Percentiles rank a stretch among this genome's conserved stretches.
phyloP scores from a whole-genome alignment of 768 basidiomycete genomes.

The Erythrobasidium yunnanense region DNA sequence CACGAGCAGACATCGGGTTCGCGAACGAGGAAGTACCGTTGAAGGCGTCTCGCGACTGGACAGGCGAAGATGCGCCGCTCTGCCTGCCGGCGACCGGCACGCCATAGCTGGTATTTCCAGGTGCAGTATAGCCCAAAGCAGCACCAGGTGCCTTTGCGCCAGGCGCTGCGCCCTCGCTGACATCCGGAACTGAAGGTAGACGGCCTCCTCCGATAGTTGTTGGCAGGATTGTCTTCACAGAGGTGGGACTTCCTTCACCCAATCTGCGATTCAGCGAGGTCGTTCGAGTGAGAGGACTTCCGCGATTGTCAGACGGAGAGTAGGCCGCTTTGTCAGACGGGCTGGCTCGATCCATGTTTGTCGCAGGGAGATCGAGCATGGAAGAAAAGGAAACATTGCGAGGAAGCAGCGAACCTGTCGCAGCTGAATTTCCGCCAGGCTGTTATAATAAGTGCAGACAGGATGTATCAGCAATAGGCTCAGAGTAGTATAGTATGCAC shows the following conservation, averaged over 20 bases:
- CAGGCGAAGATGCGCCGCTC: not conserved
- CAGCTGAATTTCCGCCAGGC: no score
- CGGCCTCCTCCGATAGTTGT: not conserved
- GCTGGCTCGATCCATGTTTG: no score
- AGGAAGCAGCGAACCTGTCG: not conserved
- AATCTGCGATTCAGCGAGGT: not conserved
- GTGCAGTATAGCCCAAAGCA: no score
- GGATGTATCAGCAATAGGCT: no score
- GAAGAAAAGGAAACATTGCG: slow-evolving; percentile 19
- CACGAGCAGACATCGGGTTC: no score
- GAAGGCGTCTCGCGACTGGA: not conserved
- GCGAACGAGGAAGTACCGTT: not conserved
- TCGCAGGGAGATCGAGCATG: slow-evolving; percentile 1
- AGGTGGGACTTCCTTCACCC: not conserved
- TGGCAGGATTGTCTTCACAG: not conserved
- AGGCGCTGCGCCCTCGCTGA: no score
- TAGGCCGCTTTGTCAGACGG: no score
- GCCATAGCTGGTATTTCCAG: not conserved
- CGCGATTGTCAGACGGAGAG: no score
- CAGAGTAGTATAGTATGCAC: no score
- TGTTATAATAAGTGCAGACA: no score
- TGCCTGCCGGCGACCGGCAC: not conserved
- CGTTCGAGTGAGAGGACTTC: not conserved
- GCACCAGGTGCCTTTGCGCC: no score
- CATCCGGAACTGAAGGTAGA: no score